phyloP scores from a whole-genome alignment of 352 stramenopile species.

The Pythium utonaiense region DNA sequence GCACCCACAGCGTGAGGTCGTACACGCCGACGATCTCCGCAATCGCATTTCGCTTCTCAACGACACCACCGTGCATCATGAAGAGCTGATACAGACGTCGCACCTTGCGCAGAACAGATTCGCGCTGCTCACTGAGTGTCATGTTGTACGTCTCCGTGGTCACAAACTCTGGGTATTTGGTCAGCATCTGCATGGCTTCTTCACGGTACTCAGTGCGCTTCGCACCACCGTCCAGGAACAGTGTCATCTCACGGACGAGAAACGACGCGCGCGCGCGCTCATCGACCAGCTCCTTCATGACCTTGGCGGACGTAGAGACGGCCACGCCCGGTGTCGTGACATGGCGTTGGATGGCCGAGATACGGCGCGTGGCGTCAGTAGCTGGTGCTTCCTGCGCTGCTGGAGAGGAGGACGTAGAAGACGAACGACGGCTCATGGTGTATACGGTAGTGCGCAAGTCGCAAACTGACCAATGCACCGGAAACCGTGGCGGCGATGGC shows the following conservation, averaged over 20 bases:
- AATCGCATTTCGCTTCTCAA: conserved; percentile 58
- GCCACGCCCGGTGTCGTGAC: conserved; percentile 28
- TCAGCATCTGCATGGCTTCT: conserved; percentile 47
- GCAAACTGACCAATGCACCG: not conserved
- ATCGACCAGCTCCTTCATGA: conserved; percentile 41
- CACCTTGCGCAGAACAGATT: conserved; percentile 49
- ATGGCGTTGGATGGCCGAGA: conserved; percentile 51
- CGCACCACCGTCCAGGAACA: conserved; percentile 54
- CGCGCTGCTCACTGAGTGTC: conserved; percentile 43
- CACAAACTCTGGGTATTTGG: conserved; percentile 42
- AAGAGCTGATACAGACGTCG: conserved; percentile 60
- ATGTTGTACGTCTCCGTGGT: conserved; percentile 45
- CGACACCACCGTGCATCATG: conserved; percentile 45
- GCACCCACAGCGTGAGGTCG: conserved; percentile 60
- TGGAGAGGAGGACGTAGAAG: not conserved
- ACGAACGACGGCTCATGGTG: conserved; percentile 6
- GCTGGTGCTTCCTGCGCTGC: not conserved
- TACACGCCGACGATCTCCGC: conserved; percentile 63
- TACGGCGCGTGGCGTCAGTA: conserved; percentile 24
- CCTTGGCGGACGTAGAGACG: conserved; percentile 37
- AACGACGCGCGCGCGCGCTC: conserved; percentile 54
- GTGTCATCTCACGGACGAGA: conserved; percentile 47
- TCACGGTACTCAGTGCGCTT: conserved; percentile 42
- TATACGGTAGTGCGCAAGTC: too few species aligned
- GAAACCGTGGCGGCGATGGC: not conserved